Evolutionary conservation across 164 flowering plant species (phyloP), one percentile per base, ranked within the genome.

Genomic region (Malania oleifera): DNA sequence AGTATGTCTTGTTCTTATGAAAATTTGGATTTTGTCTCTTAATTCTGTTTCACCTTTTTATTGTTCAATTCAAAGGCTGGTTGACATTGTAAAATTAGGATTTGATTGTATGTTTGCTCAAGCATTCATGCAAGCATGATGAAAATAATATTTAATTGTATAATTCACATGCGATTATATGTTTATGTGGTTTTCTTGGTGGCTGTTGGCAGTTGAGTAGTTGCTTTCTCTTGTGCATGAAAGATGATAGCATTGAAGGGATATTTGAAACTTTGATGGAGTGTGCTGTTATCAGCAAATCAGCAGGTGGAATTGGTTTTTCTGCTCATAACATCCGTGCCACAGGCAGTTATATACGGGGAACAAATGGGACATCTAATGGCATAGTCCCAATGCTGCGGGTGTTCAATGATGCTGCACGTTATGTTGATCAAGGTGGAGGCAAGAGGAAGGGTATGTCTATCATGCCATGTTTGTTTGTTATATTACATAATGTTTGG

Each of bases 361-460:
- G 99, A 40, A 95, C 99, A 47, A 95, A 95, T 87, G 99, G 99
- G 39, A 81, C 96, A 44, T 95, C 99, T 20, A 95, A 95, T 83
- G 99, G 99, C 10, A 85, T 95, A 70, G 84, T 91, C 59, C 99
- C 99, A 39, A 95, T 95, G 99, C 75, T 91, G 20, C 65, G 97
- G 28, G 97, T 95, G 38, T 95, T 95, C 66, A 95, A 95, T 79
- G 99, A 95, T 57, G 91, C 99, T 62, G 99, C 99, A 5, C 95
- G 96, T 27, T 95, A 91, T 83, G 99, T 95, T 70, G 96, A 95
- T 71, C 99, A 95, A 85, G 97, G 99, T 12, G 99, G 99, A 43
- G 97, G 99, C 79, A 95, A 91, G 80, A 86, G 99, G 63, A 95
- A 95, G 70, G 99, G 99, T 93, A 69, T 40, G 28, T 10, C 40